Evolutionary conservation across 1,139 yeast species (phyloP).

Genomic region (Protomyces inouyei): DNA sequence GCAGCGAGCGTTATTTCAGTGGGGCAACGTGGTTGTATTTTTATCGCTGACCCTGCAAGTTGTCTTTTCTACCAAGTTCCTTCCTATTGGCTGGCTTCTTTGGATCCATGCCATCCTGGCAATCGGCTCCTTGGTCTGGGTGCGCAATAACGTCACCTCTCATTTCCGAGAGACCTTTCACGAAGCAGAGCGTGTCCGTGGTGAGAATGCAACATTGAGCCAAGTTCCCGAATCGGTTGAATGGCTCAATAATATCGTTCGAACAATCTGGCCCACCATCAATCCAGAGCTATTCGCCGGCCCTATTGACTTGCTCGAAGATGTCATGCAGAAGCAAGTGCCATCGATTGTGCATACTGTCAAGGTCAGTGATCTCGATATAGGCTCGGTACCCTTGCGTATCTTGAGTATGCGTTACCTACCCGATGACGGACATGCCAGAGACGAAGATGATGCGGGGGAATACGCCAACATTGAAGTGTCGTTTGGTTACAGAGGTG

Average conservation of each 20-base stretch:
- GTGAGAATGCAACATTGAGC: constrained; percentile 20
- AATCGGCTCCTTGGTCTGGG: constrained; percentile 5
- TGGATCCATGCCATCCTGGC: constrained; percentile 8
- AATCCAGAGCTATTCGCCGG: constrained; percentile 28
- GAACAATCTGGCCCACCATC: constrained; percentile 26
- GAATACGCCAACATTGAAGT: constrained; percentile 27
- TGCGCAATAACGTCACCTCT: neutral
- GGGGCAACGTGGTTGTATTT: constrained; percentile 10
- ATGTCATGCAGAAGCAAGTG: constrained; percentile 28
- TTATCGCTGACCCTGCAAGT: constrained; percentile 9
- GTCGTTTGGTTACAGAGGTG: constrained; percentile 26
- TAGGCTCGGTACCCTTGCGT: constrained; percentile 25
- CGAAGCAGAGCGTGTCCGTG: constrained; percentile 27
- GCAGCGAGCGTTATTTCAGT: constrained; percentile 6
- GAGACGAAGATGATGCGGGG: constrained; percentile 23
- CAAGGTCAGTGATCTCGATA: constrained; percentile 25
- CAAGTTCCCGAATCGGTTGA: constrained; percentile 28
- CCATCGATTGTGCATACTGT: constrained; percentile 27
- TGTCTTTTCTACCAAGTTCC: neutral
- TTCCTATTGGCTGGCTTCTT: constrained; percentile 9
- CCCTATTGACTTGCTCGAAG: constrained; percentile 27
- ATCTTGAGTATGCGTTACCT: constrained; percentile 25
- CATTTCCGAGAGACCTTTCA: neutral
- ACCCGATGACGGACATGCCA: constrained; percentile 18
- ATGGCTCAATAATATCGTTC: constrained; percentile 28